phyloP scores from a whole-genome alignment of 257 asterid genomes.

The Salvia rosmarinus region DNA sequence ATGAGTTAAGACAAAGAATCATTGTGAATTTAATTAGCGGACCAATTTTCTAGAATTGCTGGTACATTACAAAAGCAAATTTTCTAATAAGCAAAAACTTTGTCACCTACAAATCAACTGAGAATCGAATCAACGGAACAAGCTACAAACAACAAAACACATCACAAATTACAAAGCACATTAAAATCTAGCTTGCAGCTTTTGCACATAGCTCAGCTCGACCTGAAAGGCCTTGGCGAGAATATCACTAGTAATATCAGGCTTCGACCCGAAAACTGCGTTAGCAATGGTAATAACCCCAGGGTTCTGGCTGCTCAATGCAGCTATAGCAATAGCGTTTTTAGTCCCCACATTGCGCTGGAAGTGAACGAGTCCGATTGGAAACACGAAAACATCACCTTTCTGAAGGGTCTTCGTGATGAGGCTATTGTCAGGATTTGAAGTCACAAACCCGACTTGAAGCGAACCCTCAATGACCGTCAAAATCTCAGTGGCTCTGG shows the following conservation, averaged over 20 bases:
- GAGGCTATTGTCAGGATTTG: conserved; percentile 38
- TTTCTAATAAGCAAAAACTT: too few relatives aligned
- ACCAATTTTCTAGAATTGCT: too few relatives aligned
- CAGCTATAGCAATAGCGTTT: conserved; percentile 44
- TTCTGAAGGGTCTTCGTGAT: conserved; percentile 34
- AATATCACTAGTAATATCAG: conserved; percentile 33
- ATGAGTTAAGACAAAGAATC: too few relatives aligned
- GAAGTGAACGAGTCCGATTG: conserved; percentile 45
- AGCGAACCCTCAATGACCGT: conserved; percentile 41
- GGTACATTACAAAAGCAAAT: too few relatives aligned
- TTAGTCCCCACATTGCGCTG: conserved; percentile 38
- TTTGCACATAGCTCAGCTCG: conserved; percentile 36
- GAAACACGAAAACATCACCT: conserved; percentile 51
- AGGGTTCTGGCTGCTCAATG: conserved; percentile 51
- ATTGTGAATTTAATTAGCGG: too few relatives aligned
- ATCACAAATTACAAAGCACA: neutral
- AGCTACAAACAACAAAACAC: conserved; percentile 4
- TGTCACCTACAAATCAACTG: neutral
- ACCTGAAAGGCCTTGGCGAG: conserved; percentile 50
- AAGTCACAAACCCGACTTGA: conserved; percentile 42
- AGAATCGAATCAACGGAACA: neutral
- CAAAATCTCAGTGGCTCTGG: conserved; percentile 46
- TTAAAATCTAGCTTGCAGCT: conserved; percentile 31
- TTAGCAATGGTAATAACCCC: conserved; percentile 48
- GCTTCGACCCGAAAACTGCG: conserved; percentile 45